Evolutionary conservation across 2,329 filamentous ascomycete species (phyloP), one percentile per base, ranked within the genome.

Genomic region (Reticulascus tulasneorum): DNA sequence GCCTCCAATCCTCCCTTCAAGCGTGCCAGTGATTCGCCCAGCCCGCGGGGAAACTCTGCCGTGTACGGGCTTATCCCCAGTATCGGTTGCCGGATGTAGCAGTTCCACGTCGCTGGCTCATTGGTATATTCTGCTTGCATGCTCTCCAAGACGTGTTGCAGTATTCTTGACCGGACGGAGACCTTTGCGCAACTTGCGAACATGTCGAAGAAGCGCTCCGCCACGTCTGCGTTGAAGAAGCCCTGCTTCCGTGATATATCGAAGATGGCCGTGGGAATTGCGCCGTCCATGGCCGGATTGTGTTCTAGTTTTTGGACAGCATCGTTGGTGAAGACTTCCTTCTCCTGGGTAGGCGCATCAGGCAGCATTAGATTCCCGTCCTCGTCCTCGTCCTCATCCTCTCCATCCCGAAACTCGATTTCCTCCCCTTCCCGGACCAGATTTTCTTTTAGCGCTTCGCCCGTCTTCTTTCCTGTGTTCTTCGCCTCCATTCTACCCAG

Each of bases 191-290:
- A 96, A 6, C 71, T 66, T 3, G 78, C 69, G 46, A 94, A 84
- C 64, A 94, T 75, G 51, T 84, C 69, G 60, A 93, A 97, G 62
- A 96, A 95, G 16, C 75, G 66, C 51, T 84, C 80, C 4, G 80
- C 87, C 7, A 88, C 71, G 1, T 69, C 65, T 2, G 79, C 62
- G 41, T 75, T 77, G 56, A 82, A 79, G 47, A 85, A 80, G 34
- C 84, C 76, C 51, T 95, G 82, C 58, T 84, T 87, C 65, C 81
- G 80, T 6, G 89, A 83, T 16, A 87, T 79, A 52, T 95, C 88
- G 54, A 95, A 96, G 30, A 98, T 86, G 24, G 91, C 89, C 37
- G 89, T 76, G 3, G 93, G 90, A 48, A 98, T 95, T 12, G 88
- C 93, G n/a, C 93, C 93, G 42, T 85, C 86, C 45, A 96, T 72